These are phyloP conservation scores for Tetratostichococcus sp. DNA, from an alignment of 139 green algal species.

Conservation along the genomic window DNA sequence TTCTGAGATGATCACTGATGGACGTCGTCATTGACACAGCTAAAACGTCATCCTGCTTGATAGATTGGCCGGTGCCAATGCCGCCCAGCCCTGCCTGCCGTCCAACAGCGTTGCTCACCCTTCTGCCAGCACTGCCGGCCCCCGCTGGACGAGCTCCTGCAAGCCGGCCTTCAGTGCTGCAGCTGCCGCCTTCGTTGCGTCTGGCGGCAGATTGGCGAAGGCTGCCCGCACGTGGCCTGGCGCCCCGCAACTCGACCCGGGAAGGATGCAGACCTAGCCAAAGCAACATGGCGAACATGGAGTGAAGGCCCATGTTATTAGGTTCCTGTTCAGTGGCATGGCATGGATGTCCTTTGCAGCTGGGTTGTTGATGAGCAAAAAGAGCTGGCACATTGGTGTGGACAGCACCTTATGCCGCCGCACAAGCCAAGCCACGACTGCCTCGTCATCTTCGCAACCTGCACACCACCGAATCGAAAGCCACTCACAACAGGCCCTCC, in stretches of 20 bases:
- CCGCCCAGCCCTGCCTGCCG: background rate
- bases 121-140: background rate
- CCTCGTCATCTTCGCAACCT: slow-evolving; percentile 58
- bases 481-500: too few relatives aligned
- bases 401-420: slow-evolving; percentile 53
- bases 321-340: too few relatives aligned
- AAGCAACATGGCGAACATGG: too few relatives aligned
- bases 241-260: slow-evolving; percentile 72
- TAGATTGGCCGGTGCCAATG: too few relatives aligned
- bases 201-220: slow-evolving; percentile 73
- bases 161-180: slow-evolving; percentile 65
- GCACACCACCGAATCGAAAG: background rate
- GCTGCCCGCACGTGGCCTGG: slow-evolving; percentile 73
- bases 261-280: slow-evolving; percentile 73
- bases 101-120: slow-evolving; percentile 10
- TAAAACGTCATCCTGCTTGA: too few relatives aligned
- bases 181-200: slow-evolving; percentile 62
- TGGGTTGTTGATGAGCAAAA: too few relatives aligned
- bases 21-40: too few relatives aligned
- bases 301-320: too few relatives aligned
- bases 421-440: slow-evolving; percentile 82
- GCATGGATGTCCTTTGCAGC: too few relatives aligned
- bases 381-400: too few relatives aligned
- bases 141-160: slow-evolving; percentile 49
- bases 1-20: too few relatives aligned